Conservation (phyloP, 1,284 basidiomycete species). For the Ceratobasidium sp. region DNA sequence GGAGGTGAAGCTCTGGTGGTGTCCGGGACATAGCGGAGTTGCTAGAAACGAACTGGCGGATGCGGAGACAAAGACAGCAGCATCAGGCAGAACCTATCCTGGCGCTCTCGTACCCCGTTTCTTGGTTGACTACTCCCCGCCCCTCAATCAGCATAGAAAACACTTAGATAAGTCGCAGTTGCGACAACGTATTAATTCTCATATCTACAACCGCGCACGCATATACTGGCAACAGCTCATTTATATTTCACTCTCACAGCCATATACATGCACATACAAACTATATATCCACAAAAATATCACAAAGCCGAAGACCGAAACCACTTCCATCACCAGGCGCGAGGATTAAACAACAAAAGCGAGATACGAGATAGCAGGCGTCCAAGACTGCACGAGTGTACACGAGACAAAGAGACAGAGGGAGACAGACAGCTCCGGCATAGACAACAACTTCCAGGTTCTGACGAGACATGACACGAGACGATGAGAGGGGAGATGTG, state of each 20-base stretch:
- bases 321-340: background rate
- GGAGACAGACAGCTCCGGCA: too few relatives aligned
- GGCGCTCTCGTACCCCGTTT: background rate
- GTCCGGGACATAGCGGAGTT: background rate
- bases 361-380: background rate
- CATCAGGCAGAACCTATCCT: background rate
- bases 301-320: background rate
- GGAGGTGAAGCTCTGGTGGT: background rate
- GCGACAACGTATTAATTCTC: too few relatives aligned
- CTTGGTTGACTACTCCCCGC: too few relatives aligned
- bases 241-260: background rate
- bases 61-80: background rate
- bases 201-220: too few relatives aligned
- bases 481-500: too few relatives aligned
- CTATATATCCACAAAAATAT: background rate
- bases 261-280: constrained; percentile 19
- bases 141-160: too few relatives aligned
- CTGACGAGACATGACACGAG: background rate
- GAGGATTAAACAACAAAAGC: background rate
- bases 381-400: background rate
- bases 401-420: background rate
- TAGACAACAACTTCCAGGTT: background rate
- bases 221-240: too few relatives aligned
- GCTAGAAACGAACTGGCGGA: background rate
- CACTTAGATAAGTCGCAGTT: too few relatives aligned